phyloP scores from a whole-genome alignment of 1,284 basidiomycete species.

The Inonotus obliquus region DNA sequence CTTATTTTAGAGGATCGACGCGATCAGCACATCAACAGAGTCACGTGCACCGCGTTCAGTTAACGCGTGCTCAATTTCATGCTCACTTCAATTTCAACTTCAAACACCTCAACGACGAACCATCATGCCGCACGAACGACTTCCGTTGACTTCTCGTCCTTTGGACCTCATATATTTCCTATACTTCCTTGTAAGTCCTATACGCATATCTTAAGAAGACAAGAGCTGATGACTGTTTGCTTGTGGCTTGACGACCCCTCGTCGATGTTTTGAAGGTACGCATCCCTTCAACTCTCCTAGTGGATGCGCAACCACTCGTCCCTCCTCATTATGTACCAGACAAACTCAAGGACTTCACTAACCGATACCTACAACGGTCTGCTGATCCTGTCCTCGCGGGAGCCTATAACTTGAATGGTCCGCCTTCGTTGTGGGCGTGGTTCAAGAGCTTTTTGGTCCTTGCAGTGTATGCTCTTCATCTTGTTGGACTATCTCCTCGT shows the following conservation, averaged over 20 bases:
- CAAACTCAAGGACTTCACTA: slow-evolving; percentile 37
- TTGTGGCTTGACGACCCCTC: not conserved
- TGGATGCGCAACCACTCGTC: slow-evolving; percentile 70
- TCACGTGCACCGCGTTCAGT: not conserved
- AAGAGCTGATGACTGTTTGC: not conserved
- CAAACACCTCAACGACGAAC: not conserved
- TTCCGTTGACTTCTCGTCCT: slow-evolving; percentile 36
- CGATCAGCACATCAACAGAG: not conserved
- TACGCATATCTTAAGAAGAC: too few species aligned
- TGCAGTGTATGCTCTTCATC: slow-evolving; percentile 35
- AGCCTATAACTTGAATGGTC: slow-evolving; percentile 40
- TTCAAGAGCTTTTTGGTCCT: slow-evolving; percentile 60
- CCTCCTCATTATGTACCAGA: slow-evolving; percentile 46
- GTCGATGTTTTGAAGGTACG: slow-evolving; percentile 44
- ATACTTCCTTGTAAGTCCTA: slow-evolving; percentile 52
- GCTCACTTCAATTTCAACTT: too few species aligned
- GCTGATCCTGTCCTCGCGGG: slow-evolving; percentile 62
- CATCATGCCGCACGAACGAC: not conserved
- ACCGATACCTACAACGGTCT: slow-evolving; percentile 45
- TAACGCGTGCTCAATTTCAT: not conserved
- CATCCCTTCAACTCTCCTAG: slow-evolving; percentile 54
- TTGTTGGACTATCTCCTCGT: too few species aligned
- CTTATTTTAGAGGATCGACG: not conserved
- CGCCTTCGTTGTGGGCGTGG: slow-evolving; percentile 47
- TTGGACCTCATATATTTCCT: slow-evolving; percentile 58